Conservation (phyloP, 2,329 filamentous ascomycete species). For the Neoascochyta sp. region DNA sequence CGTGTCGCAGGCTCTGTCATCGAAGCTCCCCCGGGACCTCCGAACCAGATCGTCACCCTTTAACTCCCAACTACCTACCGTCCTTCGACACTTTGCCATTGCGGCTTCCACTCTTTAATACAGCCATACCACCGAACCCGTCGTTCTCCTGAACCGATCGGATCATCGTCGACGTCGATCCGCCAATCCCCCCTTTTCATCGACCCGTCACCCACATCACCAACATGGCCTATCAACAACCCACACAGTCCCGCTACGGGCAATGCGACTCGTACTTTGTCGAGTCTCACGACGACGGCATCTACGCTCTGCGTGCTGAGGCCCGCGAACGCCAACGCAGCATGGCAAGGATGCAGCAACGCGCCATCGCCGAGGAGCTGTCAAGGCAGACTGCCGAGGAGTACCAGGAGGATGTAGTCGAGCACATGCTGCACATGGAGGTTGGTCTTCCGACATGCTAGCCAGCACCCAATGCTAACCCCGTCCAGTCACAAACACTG, state of each 20-base stretch:
- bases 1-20: constrained; percentile 35
- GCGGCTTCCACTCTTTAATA: constrained; percentile 52
- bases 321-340: constrained; percentile 73
- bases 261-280: constrained; percentile 68
- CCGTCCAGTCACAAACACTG: constrained; percentile 68
- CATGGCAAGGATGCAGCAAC: constrained; percentile 77
- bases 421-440: constrained; percentile 96
- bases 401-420: constrained; percentile 90
- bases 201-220: constrained; percentile 42
- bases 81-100: constrained; percentile 49
- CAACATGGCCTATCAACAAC: constrained; percentile 56
- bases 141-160: constrained; percentile 39
- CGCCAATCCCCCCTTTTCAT: constrained; percentile 47
- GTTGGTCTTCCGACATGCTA: constrained; percentile 41
- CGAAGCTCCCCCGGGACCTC: constrained; percentile 27
- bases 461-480: constrained; percentile 22
- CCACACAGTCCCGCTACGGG: constrained; percentile 53
- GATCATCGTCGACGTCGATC: constrained; percentile 24
- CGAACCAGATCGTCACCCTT: constrained; percentile 41
- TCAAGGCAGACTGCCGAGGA: constrained; percentile 81
- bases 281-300: constrained; percentile 55
- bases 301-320: constrained; percentile 58
- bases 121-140: constrained; percentile 38
- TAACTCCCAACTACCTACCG: constrained; percentile 56
- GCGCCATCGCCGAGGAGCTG: constrained; percentile 83